Base-by-base conservation (phyloP, 139 green algal genomes). In the Chlamydomonas incerta region DNA sequence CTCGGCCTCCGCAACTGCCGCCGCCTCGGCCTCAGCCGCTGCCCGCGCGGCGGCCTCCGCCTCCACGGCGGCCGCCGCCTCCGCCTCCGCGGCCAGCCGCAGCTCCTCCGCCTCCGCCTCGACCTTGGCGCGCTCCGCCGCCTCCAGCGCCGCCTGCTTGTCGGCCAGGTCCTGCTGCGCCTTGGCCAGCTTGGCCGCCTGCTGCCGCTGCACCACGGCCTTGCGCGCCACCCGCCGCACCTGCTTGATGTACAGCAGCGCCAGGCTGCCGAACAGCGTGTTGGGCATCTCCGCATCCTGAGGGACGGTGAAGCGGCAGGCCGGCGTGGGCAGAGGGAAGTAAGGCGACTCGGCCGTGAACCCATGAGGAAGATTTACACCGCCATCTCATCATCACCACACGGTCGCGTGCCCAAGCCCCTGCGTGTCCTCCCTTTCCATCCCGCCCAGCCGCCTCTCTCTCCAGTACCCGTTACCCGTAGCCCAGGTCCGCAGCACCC, bases 231-330 rank as follows among this genome's bases (percentile, higher is more conserved):
- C 82, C 11, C 60, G 71, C 41, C 82, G 82, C 37, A 81, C 81
- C 82, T 87, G 82, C 82, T 87, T 81, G 46, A 87, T 50, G 60
- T 74, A 82, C 31, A 41, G 15, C 31, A 88, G 31, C 72, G 50
- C 69, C 63, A 88, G 0, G 63, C 37, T 18, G 26, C 82, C 82
- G 21, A 88, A 65, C 26, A 35, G 13, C 6, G 72, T 75, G 60
- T 76, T 74, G 47, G 82, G 82, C 82, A 82, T 33, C 82, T 88
- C 82, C 18, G 26, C 14, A 50, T 88, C 41, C 41, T 50, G 41
- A 8, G 8, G 41, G 41, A 8, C 6, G 41, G 8, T 5, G 41
- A 50, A 50, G 41, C 5, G 41, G 5, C 41, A 50, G 41, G 41
- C 5, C 41, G 41, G 8, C 41, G 41, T 50, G 41, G 6, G 8